Conservation (phyloP, 2,329 filamentous ascomycete species). For the Sporothrix brunneoviolacea region DNA sequence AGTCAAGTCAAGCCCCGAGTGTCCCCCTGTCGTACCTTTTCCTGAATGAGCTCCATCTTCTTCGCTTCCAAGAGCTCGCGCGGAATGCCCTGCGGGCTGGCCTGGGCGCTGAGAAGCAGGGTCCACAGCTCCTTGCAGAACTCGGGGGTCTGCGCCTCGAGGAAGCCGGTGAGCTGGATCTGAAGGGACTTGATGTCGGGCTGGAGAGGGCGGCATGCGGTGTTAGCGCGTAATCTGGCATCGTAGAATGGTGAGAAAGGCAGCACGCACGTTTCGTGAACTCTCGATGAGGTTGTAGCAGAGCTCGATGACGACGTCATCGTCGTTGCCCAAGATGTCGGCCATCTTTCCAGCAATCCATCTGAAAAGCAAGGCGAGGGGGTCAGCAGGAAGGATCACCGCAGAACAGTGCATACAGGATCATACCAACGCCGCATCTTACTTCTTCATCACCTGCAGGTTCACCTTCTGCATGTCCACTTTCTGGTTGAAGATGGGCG, state of each 20-base stretch:
- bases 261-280: constrained; percentile 60
- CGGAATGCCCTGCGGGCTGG: constrained; percentile 81
- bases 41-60: constrained; percentile 88
- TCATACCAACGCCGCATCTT: no score
- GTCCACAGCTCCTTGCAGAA: constrained; percentile 97
- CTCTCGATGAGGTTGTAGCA: constrained; percentile 66
- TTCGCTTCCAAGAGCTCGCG: constrained; percentile 94
- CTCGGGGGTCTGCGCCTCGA: constrained; percentile 79
- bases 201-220: constrained; percentile 37
- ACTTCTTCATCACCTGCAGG: constrained; percentile 96
- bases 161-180: constrained; percentile 88
- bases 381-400: no score
- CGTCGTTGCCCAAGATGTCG: constrained; percentile 82
- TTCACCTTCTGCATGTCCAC: constrained; percentile 98
- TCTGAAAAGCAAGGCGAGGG: constrained; percentile 50
- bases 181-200: constrained; percentile 94
- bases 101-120: constrained; percentile 81
- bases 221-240: neutral
- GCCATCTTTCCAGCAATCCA: constrained; percentile 90
- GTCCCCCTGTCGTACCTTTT: constrained; percentile 63
- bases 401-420: no score
- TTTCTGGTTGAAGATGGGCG: constrained; percentile 86
- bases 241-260: neutral
- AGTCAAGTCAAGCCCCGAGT: no score
- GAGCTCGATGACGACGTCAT: constrained; percentile 92